Conservation (phyloP, 192 early-diverging fungal species). For the Coemansia sp. region DNA sequence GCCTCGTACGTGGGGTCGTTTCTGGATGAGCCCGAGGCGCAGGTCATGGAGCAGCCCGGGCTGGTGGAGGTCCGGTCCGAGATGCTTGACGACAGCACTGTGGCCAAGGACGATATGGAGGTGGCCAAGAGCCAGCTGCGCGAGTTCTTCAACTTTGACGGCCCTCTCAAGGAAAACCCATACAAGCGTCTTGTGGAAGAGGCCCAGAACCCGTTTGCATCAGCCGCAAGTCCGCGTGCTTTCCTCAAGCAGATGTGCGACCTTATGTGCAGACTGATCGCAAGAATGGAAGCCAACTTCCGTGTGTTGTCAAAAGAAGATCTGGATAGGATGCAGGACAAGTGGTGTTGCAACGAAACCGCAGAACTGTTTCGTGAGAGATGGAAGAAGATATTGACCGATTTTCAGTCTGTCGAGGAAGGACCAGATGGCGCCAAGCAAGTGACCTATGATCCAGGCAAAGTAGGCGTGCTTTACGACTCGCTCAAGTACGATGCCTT, state of each 20-base stretch:
- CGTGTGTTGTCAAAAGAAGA: conserved; percentile 55
- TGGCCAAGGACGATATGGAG: conserved; percentile 94
- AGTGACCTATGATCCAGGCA: conserved; percentile 73
- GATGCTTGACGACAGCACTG: conserved; percentile 93
- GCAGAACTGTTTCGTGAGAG: conserved; percentile 85
- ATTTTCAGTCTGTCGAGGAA: conserved; percentile 61
- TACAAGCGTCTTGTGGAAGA: conserved; percentile 6
- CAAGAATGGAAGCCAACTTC: conserved; percentile 81
- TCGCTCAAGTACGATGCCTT: conserved; percentile 96
- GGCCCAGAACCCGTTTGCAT: conserved; percentile 27
- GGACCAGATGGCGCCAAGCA: background rate
- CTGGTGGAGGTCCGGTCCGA: conserved; percentile 77
- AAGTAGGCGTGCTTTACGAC: conserved; percentile 92
- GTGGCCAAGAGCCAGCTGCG: conserved; percentile 76
- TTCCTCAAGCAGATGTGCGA: conserved; percentile 71
- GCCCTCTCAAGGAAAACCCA: conserved; percentile 31
- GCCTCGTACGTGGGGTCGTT: conserved; percentile 56
- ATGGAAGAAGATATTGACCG: conserved; percentile 95
- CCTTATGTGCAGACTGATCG: conserved; percentile 64
- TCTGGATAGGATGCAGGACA: conserved; percentile 57
- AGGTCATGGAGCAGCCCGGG: conserved; percentile 32
- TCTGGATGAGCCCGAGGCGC: conserved; percentile 48
- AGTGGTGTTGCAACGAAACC: conserved; percentile 91
- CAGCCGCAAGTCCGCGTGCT: conserved; percentile 35
- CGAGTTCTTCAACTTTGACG: conserved; percentile 59